phyloP scores from a whole-genome alignment of 2,329 filamentous ascomycete species.

The Aspergillus bombycis region DNA sequence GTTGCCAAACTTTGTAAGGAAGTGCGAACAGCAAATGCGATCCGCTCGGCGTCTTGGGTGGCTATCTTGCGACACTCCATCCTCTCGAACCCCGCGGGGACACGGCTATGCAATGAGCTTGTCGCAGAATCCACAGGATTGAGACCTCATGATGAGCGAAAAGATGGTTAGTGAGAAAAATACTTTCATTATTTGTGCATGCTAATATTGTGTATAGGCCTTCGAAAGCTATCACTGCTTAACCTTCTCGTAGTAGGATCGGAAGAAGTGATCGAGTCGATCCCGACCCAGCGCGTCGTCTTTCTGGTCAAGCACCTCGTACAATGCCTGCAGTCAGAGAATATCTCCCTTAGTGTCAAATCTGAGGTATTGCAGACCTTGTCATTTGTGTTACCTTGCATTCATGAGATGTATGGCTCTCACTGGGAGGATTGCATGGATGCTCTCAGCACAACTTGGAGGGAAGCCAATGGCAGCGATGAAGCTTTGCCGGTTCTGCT shows the following conservation, averaged over 20 bases:
- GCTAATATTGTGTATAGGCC: constrained; percentile 32
- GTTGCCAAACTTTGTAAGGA: constrained; percentile 40
- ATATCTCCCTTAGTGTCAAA: constrained; percentile 48
- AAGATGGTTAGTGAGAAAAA: constrained; percentile 42
- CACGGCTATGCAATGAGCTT: constrained; percentile 62
- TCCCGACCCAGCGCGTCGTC: constrained; percentile 68
- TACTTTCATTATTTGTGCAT: constrained; percentile 16
- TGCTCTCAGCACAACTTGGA: constrained; percentile 63
- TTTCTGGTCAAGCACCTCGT: constrained; percentile 81
- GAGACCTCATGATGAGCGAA: constrained; percentile 47
- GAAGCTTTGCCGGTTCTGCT: constrained; percentile 66
- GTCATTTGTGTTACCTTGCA: constrained; percentile 66
- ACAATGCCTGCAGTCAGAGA: constrained; percentile 67
- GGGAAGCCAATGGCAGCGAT: constrained; percentile 51
- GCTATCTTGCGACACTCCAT: constrained; percentile 54
- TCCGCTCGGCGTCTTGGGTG: constrained; percentile 53
- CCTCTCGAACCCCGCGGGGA: constrained; percentile 50
- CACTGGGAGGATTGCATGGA: constrained; percentile 75
- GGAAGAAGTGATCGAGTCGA: constrained; percentile 50
- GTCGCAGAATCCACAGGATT: constrained; percentile 62
- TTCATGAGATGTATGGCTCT: constrained; percentile 82
- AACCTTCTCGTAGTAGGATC: constrained; percentile 58
- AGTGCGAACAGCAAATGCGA: constrained; percentile 43
- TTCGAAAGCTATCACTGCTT: constrained; percentile 56
- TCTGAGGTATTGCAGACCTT: constrained; percentile 50